These are phyloP conservation scores for Pseudozyma pruni DNA, from an alignment of 1,284 basidiomycete species.

Conservation along the genomic window DNA sequence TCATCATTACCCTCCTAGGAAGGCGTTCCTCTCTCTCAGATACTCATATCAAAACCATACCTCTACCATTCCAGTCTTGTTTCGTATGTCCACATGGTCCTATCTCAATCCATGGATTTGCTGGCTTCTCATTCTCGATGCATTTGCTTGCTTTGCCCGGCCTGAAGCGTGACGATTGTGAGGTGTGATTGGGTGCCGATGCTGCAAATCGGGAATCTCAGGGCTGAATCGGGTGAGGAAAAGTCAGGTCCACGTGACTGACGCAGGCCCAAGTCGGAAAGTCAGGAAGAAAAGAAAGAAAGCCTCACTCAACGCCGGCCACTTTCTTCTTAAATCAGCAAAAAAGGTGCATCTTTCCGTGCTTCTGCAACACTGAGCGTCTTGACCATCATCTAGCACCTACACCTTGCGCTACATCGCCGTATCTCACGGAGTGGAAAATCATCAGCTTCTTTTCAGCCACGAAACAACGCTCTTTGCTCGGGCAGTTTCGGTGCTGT, in stretches of 20 bases:
- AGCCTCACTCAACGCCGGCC: background rate
- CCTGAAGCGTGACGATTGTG: background rate
- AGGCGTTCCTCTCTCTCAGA: too few relatives aligned
- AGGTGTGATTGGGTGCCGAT: background rate
- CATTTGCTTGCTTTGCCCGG: background rate
- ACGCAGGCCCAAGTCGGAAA: slow-evolving; percentile 22
- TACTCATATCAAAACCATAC: too few relatives aligned
- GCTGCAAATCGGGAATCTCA: background rate
- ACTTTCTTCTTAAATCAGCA: slow-evolving; percentile 25
- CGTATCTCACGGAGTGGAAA: too few relatives aligned
- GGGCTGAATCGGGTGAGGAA: slow-evolving; percentile 4
- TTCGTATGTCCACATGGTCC: background rate
- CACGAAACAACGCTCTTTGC: too few relatives aligned
- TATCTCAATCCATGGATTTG: background rate
- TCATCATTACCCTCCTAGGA: too few relatives aligned
- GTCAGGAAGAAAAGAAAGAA: slow-evolving; percentile 1
- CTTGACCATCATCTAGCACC: background rate
- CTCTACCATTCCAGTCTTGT: too few relatives aligned
- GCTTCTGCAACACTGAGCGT: too few relatives aligned
- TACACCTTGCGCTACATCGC: too few relatives aligned
- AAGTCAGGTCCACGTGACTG: slow-evolving; percentile 29
- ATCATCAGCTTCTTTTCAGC: too few relatives aligned
- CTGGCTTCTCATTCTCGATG: too few relatives aligned
- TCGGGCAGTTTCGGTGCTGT: too few relatives aligned
- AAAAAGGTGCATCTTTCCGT: too few relatives aligned